Evolutionary conservation across 2,329 filamentous ascomycete genomes (phyloP), one percentile per base, ranked within the genome.

Genomic region (Phialophora tarda): DNA sequence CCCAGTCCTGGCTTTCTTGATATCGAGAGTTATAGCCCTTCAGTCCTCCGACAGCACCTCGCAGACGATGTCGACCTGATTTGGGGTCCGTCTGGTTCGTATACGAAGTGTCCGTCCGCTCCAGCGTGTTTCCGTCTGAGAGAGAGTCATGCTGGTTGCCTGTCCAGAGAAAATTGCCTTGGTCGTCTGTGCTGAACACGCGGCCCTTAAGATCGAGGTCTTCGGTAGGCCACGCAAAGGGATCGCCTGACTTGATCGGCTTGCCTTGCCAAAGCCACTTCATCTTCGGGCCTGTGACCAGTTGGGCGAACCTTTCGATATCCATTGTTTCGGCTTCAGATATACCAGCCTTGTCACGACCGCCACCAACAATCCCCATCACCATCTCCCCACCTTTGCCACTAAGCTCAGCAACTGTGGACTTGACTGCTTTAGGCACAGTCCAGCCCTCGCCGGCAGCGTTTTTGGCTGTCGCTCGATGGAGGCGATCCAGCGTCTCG

Each of bases 231-330:
- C 58, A 62, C 23, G 50, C 58, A 44, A 65, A 67, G 34, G 77
- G 74, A 63, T 79, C 77, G 11, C 72, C 74, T n/a, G 73, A 73
- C 74, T 94, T 92, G 67, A 89, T 88, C 44, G 91, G 86, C 77
- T 97, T 98, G 17, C 94, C 95, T 68, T 91, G 85, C 95, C 95
- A 99, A 1, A 99, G 83, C 92, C 93, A 98, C 77, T 96, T 97
- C 17, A 91, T 85, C 63, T 91, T 87, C 75, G 95, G 91, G 38
- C 95, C 94, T 68, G 89, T 89, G 0, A 90, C 87, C 28, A 96
- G 82, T 66, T 88, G 88, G 57, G 92, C 85, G 71, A 98, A 96
- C 54, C 84, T 88, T 72, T 96, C 93, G 62, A 97, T 88, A 74
- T 98, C 93, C 10, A 92, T 83, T 0, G 93, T 98, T 79, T 99